A percentile compares a stretch with the other conserved stretches of the same genome.
phyloP scores from a whole-genome alignment of 495 filamentous ascomycete species.

The Trichoderma asperelloides region DNA sequence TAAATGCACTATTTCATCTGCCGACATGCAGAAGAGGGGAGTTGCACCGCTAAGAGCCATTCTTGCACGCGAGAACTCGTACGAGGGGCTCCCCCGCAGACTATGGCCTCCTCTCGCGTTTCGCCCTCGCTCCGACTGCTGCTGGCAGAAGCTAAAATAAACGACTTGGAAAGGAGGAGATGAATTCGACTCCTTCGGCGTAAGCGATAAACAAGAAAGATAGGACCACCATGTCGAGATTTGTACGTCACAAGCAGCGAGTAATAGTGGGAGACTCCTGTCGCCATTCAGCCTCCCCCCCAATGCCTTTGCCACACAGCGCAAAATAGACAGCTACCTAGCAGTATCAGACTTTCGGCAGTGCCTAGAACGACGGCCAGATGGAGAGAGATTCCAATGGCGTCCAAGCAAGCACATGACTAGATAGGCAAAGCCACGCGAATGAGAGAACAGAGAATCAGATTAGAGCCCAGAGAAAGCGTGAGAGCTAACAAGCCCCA shows the following conservation, averaged over 20 bases:
- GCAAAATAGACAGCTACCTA: no score
- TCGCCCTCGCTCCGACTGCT: background rate
- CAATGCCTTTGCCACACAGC: background rate
- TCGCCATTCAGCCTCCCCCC: background rate
- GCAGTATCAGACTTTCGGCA: no score
- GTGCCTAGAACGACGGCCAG: no score
- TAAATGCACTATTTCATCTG: background rate
- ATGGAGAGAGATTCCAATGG: no score
- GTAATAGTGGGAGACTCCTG: background rate
- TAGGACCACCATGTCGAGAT: background rate
- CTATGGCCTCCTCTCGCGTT: background rate
- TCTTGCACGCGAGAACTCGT: no score
- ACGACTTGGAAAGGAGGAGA: background rate
- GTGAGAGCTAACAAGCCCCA: no score
- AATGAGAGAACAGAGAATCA: background rate
- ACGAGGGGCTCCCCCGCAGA: background rate
- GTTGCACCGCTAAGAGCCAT: background rate
- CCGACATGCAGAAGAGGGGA: background rate
- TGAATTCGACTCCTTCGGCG: background rate
- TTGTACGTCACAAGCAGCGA: background rate
- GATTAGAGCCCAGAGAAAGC: background rate
- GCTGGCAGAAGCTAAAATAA: background rate
- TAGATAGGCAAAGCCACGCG: background rate
- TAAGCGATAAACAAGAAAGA: background rate
- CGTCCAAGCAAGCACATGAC: background rate